Base-by-base conservation (phyloP, 2,329 filamentous ascomycete species). In the Ophiocordyceps camponoti-saundersi region DNA sequence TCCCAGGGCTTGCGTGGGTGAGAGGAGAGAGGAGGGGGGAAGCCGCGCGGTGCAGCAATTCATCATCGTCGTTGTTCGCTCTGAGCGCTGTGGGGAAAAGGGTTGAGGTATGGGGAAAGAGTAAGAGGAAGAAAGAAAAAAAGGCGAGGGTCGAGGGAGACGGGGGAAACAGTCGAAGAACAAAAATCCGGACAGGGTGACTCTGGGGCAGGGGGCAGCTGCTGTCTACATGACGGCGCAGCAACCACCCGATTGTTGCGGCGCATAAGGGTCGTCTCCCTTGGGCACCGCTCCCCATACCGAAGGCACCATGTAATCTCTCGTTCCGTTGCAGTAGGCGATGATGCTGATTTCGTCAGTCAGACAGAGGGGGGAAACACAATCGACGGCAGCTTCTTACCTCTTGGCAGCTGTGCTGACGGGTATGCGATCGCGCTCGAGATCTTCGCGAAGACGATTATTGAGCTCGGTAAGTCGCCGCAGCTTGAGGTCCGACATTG, bases 301-400 rank as follows among this genome's bases (percentile, higher is more conserved):
- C 47, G 88, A 94, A 46, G 89, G 89, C 47, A 96, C 89, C 92
- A 98, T 96, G 72, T 94, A 96, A 65, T 98, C 92, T 66, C 90
- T 85, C 57, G 92, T 95, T 67, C 86, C 89, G 67, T 94, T 94
- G 69, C 90, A 96, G 71, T 96, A 96, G 57, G 87, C 85, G 65
- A 96, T 96, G 65, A 96, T 85, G 66, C 92, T 98, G 61, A 53
- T 49, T 29, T 46, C 49, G n/a, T 44, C 44, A 13, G 42, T 50
- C 44, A 50, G 48, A 29, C 5, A 15, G 20, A n/a, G 8, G 8
- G 16, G 20, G 11, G 8, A 12, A 12, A 23, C 11, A 22, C n/a
- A n/a, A n/a, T n/a, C 18, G 12, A n/a, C 10, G 30, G 18, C 23
- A 13, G 22, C 16, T 3, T 3, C 77, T 71, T 65, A 89, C 84